Conservation (phyloP, 345 rosid genomes). For the Pelargonium nanum region DNA sequence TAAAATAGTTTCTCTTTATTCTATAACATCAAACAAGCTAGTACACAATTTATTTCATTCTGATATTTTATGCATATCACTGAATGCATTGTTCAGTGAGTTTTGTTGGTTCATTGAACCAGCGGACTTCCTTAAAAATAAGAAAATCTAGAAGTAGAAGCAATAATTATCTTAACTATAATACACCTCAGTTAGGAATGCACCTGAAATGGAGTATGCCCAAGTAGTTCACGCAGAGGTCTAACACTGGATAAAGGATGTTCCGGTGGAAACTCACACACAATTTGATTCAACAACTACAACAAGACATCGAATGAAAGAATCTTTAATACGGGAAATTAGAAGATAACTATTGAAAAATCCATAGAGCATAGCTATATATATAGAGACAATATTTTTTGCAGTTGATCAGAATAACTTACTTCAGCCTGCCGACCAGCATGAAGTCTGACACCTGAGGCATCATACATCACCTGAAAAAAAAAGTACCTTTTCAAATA, state of each 20-base stretch:
- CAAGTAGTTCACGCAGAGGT: slow-evolving; percentile 91
- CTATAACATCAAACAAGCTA: no score
- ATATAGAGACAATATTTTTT: not conserved
- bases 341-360: slow-evolving; percentile 1
- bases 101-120: not conserved
- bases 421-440: slow-evolving; percentile 99
- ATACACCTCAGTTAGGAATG: slow-evolving; percentile 11
- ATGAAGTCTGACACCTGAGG: slow-evolving; percentile 87
- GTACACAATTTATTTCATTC: no score
- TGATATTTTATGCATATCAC: no score
- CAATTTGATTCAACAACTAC: slow-evolving; percentile 92
- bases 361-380: not conserved
- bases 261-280: slow-evolving; percentile 93
- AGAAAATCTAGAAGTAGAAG: not conserved
- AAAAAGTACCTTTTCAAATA: not conserved
- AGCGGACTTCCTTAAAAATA: not conserved
- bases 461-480: slow-evolving; percentile 93
- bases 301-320: slow-evolving; percentile 4
- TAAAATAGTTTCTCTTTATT: no score
- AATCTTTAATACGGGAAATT: not conserved
- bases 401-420: slow-evolving; percentile 12
- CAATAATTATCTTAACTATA: not conserved
- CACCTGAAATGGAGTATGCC: slow-evolving; percentile 95
- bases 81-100: no score
- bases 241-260: slow-evolving; percentile 73